These are phyloP conservation scores for Tuber indicum DNA, from an alignment of 495 filamentous ascomycete species.

Conservation along the genomic window DNA sequence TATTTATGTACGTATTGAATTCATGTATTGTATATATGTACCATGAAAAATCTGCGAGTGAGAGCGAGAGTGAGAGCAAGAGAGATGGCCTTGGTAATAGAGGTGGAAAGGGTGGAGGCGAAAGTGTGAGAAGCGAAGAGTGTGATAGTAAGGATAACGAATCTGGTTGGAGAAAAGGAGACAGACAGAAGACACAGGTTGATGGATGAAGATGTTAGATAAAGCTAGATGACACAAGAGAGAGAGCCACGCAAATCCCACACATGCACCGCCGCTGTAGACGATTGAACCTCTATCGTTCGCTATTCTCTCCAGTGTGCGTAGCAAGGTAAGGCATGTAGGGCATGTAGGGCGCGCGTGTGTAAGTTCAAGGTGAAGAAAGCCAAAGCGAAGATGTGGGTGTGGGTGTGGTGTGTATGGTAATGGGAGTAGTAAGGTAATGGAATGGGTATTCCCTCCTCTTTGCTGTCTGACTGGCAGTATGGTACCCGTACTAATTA, in stretches of 20 bases:
- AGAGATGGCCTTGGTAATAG: background rate
- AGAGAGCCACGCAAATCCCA: background rate
- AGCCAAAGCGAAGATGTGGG: conserved; percentile 1
- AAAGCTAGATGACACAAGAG: conserved; percentile 3
- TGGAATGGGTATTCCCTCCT: background rate
- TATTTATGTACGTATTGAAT: conserved; percentile 7
- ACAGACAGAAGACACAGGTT: background rate
- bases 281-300: background rate
- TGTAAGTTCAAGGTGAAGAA: background rate
- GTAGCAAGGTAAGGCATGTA: conserved; percentile 5
- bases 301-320: conserved; percentile 5
- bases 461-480: background rate
- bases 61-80: background rate
- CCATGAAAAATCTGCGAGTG: conserved; percentile 1
- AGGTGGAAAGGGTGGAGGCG: background rate
- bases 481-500: background rate
- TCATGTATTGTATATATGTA: conserved; percentile 6
- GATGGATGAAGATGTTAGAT: background rate
- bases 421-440: background rate
- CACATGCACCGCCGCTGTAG: background rate
- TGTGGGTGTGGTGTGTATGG: background rate
- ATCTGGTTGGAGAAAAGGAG: background rate
- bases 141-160: background rate
- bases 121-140: background rate
- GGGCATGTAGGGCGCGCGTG: background rate